phyloP scores from a whole-genome alignment of 1,284 basidiomycete genomes.

The Trametes polyzona region DNA sequence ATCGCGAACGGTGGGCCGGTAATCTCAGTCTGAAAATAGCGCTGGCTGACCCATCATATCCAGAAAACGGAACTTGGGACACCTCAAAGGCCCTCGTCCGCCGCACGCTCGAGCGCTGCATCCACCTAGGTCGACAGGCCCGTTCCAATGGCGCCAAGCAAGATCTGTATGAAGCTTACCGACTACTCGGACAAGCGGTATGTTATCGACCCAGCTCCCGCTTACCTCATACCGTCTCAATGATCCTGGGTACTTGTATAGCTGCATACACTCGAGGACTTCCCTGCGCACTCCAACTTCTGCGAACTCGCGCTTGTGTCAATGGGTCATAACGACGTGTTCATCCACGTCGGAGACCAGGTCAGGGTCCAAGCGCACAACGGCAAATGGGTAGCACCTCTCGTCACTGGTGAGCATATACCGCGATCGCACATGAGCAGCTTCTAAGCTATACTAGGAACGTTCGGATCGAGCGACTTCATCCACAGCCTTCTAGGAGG shows the following conservation, averaged over 20 bases:
- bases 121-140: conserved; percentile 65
- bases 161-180: conserved; percentile 84
- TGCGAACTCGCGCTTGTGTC: conserved; percentile 80
- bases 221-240: not conserved
- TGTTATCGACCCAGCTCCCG: conserved; percentile 23
- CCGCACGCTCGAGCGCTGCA: conserved; percentile 75
- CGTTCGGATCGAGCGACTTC: conserved; percentile 89
- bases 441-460: conserved; percentile 44
- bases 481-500: conserved; percentile 76
- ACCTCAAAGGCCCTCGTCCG: conserved; percentile 87
- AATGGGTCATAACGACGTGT: conserved; percentile 79
- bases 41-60: too few relatives aligned
- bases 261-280: conserved; percentile 87
- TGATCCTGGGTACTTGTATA: conserved; percentile 32
- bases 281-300: conserved; percentile 90
- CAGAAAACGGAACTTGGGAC: conserved; percentile 81
- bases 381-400: conserved; percentile 77
- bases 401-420: conserved; percentile 80
- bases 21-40: too few relatives aligned
- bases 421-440: not conserved
- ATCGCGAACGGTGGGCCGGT: conserved; percentile 74
- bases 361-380: conserved; percentile 79
- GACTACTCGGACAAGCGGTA: conserved; percentile 75
- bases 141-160: conserved; percentile 61
- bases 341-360: conserved; percentile 88